Base-by-base conservation (phyloP, 2,329 filamentous ascomycete species). In the Tolypocladium pustulatum region DNA sequence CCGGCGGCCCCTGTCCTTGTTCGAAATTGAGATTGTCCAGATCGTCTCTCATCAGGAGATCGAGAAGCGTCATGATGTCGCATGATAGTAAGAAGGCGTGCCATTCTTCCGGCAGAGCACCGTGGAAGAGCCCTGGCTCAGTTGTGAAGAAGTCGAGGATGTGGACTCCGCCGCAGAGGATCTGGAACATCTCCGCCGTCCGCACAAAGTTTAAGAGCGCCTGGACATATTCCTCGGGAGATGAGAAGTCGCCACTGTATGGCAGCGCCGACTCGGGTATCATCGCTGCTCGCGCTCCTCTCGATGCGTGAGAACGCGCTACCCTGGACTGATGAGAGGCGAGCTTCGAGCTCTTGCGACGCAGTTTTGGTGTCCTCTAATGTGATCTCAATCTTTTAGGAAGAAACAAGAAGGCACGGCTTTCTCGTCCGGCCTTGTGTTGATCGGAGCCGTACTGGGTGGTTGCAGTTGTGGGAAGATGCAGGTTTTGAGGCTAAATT, bases 111-210 rank as follows among this genome's bases (percentile, higher is more conserved):
- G 91, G 90, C 1, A 99, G 73, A 1, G 93, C 81, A 1, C 82
- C 79, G 57, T 88, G 83, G 71, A 96, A 99, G 0, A 97, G 80
- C 62, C 91, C 88, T 6, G 91, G 90, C 54, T 91, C 84, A 49
- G 85, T 84, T 2, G 91, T 97, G 75, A 97, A 91, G 74, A 99
- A 97, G 71, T 99, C 94, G 59, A 97, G 81, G 62, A 99, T 92
- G 69, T 99, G 94, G 0, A 97, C 90, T n/a, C 93, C 92, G 57
- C 94, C 94, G 69, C 91, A 96, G n/a, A 99, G 80, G 32, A 90
- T 90, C 64, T 90, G 88, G 65, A 97, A 91, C 1, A 91, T 78
- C 57, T 87, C 82, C 53, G 88, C 89, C 2, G 84, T 85, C 7
- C 85, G 85, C 1, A 86, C 83, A 67, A 97, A 96, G 25, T 84